Percentiles rank a stretch among this genome's conserved stretches.
Conservation (phyloP, 176 grass and related monocot species). For the Eleusine indica region DNA sequence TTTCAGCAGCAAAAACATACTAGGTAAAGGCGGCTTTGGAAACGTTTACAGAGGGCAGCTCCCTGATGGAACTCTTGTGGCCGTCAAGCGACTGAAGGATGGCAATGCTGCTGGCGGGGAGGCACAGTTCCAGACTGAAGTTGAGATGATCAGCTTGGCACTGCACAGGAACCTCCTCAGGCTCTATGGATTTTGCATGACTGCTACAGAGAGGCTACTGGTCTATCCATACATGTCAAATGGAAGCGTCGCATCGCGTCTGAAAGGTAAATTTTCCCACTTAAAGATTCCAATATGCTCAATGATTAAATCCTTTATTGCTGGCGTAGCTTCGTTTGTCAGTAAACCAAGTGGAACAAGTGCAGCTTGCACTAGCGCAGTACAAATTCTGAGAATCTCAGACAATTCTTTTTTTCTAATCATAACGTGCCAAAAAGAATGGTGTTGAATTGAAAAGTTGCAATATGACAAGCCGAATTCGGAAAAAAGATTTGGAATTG, state of each 20-base stretch:
- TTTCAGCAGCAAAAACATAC: slow-evolving; percentile 90
- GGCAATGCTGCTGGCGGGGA: slow-evolving; percentile 77
- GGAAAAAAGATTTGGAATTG: slow-evolving; percentile 35
- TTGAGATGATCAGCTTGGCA: slow-evolving; percentile 96
- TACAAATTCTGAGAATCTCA: slow-evolving; percentile 26
- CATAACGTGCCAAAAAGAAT: slow-evolving; percentile 28
- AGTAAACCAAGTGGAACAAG: not conserved
- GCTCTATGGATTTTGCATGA: slow-evolving; percentile 92
- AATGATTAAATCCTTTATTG: slow-evolving; percentile 9
- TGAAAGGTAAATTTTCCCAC: slow-evolving; percentile 66
- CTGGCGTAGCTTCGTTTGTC: not conserved
- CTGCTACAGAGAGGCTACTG: slow-evolving; percentile 85
- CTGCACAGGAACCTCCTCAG: slow-evolving; percentile 87
- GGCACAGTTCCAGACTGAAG: slow-evolving; percentile 86
- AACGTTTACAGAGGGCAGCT: slow-evolving; percentile 88
- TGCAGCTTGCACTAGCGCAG: slow-evolving; percentile 21
- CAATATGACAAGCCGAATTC: slow-evolving; percentile 2
- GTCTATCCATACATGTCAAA: slow-evolving; percentile 97
- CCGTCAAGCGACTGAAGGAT: slow-evolving; percentile 94
- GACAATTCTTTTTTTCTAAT: not conserved
- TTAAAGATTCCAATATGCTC: slow-evolving; percentile 23
- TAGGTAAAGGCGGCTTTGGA: slow-evolving; percentile 94
- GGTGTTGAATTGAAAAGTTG: slow-evolving; percentile 27
- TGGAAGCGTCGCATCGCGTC: slow-evolving; percentile 87
- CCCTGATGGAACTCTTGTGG: slow-evolving; percentile 78